phyloP scores from a whole-genome alignment of 345 rosid genomes.

The Microcos paniculata region DNA sequence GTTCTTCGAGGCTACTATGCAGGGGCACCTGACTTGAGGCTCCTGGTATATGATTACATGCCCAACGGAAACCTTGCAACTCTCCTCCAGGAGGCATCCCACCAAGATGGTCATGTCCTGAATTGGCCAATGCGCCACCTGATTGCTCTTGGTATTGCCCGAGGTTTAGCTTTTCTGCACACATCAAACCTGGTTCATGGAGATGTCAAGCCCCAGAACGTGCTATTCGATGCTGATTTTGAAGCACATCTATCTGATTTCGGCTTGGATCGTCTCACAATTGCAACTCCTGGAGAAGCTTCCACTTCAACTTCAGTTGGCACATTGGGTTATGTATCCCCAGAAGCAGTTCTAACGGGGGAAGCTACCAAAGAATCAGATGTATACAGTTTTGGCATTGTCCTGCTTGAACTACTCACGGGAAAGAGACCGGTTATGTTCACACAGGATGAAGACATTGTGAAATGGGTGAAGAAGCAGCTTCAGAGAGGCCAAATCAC shows the following conservation, averaged over 20 bases:
- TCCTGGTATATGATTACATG: constrained; percentile 90
- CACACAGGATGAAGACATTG: constrained; percentile 89
- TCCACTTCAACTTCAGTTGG: constrained; percentile 61
- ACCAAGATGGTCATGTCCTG: constrained; percentile 95
- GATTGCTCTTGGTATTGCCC: constrained; percentile 90
- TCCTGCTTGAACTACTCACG: constrained; percentile 74
- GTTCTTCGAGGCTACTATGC: constrained; percentile 91
- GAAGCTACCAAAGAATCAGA: constrained; percentile 74
- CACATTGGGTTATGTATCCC: constrained; percentile 78
- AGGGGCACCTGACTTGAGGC: constrained; percentile 76
- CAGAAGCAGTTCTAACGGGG: constrained; percentile 65
- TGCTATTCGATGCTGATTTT: constrained; percentile 89
- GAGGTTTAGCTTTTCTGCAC: constrained; percentile 84
- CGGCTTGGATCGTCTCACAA: constrained; percentile 64
- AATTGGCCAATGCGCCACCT: constrained; percentile 99
- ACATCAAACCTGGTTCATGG: constrained; percentile 80
- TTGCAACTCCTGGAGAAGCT: constrained; percentile 53
- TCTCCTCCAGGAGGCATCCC: constrained; percentile 92
- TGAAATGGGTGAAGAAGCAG: constrained; percentile 97
- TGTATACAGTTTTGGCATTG: constrained; percentile 95
- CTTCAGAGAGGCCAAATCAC: constrained; percentile 82
- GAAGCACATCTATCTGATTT: constrained; percentile 95
- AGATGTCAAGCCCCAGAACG: constrained; percentile 89
- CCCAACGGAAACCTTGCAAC: constrained; percentile 95
- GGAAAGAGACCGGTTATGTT: constrained; percentile 95